Conservation (phyloP, 73 alveolate species). For the Paramecium pentaurelia region DNA sequence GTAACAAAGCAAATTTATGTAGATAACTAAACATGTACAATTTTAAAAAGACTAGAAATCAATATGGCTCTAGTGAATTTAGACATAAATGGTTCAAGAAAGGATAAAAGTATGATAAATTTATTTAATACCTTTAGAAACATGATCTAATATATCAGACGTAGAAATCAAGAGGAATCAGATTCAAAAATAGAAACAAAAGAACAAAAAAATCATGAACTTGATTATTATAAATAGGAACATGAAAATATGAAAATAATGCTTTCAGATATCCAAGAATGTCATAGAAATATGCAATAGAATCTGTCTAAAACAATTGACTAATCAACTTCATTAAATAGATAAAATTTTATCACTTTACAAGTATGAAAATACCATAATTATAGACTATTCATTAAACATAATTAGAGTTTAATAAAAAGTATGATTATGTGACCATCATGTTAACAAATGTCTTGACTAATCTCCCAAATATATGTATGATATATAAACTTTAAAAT, state of each 20-base stretch:
- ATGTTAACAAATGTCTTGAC: not conserved
- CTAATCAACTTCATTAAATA: not conserved
- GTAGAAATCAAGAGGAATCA: slow-evolving; percentile 35
- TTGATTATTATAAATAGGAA: not conserved
- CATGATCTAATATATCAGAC: slow-evolving; percentile 10
- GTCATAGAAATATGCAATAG: not conserved
- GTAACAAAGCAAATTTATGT: not conserved
- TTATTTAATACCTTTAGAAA: not conserved
- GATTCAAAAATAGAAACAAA: not conserved
- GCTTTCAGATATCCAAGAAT: not conserved
- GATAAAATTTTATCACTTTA: not conserved
- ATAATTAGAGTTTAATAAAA: not conserved
- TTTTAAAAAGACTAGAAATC: slow-evolving; percentile 32
- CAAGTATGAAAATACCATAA: not conserved
- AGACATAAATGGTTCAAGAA: slow-evolving; percentile 35
- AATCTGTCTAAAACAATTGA: not conserved
- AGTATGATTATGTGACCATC: not conserved
- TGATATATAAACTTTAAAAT: not conserved
- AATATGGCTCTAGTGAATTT: slow-evolving; percentile 38
- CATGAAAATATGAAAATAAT: not conserved
- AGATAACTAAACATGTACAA: slow-evolving; percentile 52
- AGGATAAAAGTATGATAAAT: not conserved
- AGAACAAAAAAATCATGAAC: not conserved
- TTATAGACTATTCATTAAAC: not conserved
- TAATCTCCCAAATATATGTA: not conserved